Conservation (phyloP, 352 stramenopile genomes). For the Phytopythium helicoides region DNA sequence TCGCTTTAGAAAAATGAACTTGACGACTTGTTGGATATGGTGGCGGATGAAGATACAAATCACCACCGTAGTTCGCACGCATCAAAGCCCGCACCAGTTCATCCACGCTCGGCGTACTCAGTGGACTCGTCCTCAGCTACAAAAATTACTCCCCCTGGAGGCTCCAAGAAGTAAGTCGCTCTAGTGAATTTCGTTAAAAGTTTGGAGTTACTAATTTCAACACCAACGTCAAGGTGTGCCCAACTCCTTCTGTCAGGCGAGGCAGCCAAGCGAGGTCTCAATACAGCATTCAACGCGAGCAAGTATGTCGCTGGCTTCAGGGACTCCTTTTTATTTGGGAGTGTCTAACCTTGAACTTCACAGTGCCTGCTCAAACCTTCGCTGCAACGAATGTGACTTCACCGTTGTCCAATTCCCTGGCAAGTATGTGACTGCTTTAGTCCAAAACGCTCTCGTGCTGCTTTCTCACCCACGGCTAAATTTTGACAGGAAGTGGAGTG, state of each 20-base stretch:
- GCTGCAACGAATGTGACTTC: conserved; percentile 85
- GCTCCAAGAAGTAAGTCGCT: conserved; percentile 56
- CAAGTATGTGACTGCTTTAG: conserved; percentile 35
- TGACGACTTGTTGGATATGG: conserved; percentile 74
- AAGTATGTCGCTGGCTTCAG: conserved; percentile 30
- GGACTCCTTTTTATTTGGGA: too few relatives aligned
- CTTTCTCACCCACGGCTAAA: background rate
- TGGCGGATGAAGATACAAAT: conserved; percentile 32
- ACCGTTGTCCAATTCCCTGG: conserved; percentile 70
- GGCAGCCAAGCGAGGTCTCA: conserved; percentile 51
- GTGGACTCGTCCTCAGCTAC: conserved; percentile 1
- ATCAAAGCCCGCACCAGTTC: conserved; percentile 11
- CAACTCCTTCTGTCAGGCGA: conserved; percentile 53
- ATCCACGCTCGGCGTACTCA: background rate
- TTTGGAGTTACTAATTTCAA: background rate
- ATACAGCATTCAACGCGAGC: conserved; percentile 50
- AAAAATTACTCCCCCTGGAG: conserved; percentile 21
- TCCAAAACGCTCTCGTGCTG: background rate
- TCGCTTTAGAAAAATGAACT: conserved; percentile 41
- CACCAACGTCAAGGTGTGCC: conserved; percentile 34
- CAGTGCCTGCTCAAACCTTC: conserved; percentile 66
- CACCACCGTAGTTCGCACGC: conserved; percentile 31
- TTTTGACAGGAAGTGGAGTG: conserved; percentile 53
- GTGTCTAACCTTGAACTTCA: background rate
- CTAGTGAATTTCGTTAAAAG: background rate